Percentiles rank a stretch among this genome's conserved stretches.
Conservation (phyloP, 2,329 filamentous ascomycete species). For the Xylariaceae sp. region DNA sequence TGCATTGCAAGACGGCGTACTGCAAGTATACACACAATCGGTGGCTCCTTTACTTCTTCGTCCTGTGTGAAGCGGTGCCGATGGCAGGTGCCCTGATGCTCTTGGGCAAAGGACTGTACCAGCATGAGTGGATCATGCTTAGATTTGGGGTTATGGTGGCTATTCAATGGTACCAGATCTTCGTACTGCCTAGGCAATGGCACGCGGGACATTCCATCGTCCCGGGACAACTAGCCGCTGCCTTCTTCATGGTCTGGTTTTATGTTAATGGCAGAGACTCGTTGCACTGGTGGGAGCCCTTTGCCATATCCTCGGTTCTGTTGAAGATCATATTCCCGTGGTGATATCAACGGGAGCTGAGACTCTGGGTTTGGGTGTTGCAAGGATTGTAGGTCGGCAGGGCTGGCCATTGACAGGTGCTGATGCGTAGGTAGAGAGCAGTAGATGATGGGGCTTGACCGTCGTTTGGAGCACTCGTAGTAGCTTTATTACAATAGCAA, state of each 20-base stretch:
- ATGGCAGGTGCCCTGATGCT: constrained; percentile 1
- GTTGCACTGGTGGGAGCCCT: constrained; percentile 14
- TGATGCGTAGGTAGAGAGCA: background rate
- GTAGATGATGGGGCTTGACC: background rate
- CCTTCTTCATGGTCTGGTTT: constrained; percentile 15
- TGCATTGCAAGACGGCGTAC: constrained; percentile 10
- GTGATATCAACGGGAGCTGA: too few species aligned
- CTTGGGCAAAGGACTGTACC: constrained; percentile 9
- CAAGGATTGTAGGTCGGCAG: too few species aligned
- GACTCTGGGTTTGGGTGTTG: too few species aligned
- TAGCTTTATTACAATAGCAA: background rate
- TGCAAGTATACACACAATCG: constrained; percentile 14
- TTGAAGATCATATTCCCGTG: constrained; percentile 17
- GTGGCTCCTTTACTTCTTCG: constrained; percentile 9
- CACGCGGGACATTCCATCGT: constrained; percentile 11
- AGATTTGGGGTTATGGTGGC: constrained; percentile 11
- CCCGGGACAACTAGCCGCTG: constrained; percentile 11
- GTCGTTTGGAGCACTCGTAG: background rate
- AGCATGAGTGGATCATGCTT: constrained; percentile 9
- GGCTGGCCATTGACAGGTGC: background rate
- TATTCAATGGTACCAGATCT: constrained; percentile 19
- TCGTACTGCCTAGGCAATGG: constrained; percentile 13
- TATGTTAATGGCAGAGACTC: constrained; percentile 9
- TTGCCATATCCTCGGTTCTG: constrained; percentile 11
- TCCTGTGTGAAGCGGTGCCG: constrained; percentile 7